These are phyloP conservation scores for Yarrowia divulgata DNA, from an alignment of 805 yeast genomes.

Conservation along the genomic window DNA sequence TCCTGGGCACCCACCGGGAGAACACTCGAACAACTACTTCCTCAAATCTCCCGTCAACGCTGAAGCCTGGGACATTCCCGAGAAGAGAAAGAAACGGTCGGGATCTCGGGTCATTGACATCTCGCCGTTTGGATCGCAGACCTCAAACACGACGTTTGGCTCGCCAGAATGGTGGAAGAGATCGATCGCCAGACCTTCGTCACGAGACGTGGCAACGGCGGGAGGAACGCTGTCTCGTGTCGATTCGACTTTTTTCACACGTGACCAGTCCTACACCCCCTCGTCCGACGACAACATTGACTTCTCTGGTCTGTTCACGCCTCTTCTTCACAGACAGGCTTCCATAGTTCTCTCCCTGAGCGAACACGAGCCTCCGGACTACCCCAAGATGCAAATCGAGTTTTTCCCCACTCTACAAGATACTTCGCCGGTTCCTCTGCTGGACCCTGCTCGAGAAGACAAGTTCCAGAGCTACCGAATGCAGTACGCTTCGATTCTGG, in stretches of 20 bases:
- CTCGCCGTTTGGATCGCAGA: slow-evolving; percentile 18
- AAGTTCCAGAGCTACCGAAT: slow-evolving; percentile 59
- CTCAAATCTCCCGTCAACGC: slow-evolving; percentile 25
- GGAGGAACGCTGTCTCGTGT: slow-evolving; percentile 8
- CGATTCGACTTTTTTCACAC: background rate
- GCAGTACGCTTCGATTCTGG: slow-evolving; percentile 79
- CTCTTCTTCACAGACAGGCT: slow-evolving; percentile 2
- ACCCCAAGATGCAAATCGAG: slow-evolving; percentile 32
- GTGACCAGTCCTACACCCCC: slow-evolving; percentile 19
- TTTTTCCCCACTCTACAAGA: slow-evolving; percentile 21
- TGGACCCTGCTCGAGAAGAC: slow-evolving; percentile 53
- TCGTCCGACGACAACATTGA: slow-evolving; percentile 20
- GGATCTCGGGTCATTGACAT: slow-evolving; percentile 2
- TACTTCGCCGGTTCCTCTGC: slow-evolving; percentile 50
- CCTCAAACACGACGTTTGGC: slow-evolving; percentile 6
- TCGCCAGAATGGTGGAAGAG: slow-evolving; percentile 39
- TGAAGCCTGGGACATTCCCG: slow-evolving; percentile 27
- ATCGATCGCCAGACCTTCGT: background rate
- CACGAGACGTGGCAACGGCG: background rate
- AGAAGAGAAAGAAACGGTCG: slow-evolving; percentile 5
- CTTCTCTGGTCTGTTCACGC: slow-evolving; percentile 24
- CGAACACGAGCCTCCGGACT: slow-evolving; percentile 9
- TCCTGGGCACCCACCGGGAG: slow-evolving; percentile 43
- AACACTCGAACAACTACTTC: slow-evolving; percentile 15
- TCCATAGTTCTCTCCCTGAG: slow-evolving; percentile 10